Evolutionary conservation across 164 flowering plant species (phyloP), one percentile per base, ranked within the genome.

Genomic region (Macadamia integrifolia): DNA sequence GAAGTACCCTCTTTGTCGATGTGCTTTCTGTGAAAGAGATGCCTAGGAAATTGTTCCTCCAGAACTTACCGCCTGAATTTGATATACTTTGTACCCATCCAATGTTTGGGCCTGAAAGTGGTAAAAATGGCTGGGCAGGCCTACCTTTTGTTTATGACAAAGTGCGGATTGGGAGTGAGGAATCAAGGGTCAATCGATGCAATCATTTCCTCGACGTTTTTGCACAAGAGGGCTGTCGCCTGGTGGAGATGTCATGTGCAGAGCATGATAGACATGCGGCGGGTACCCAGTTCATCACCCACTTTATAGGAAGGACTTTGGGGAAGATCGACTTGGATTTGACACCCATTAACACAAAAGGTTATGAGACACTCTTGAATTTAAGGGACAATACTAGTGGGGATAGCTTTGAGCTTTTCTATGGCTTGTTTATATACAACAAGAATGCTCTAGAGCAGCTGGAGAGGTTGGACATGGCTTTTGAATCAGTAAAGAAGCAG

Each of bases 31-130:
- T 92, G 0, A 92, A 92, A 60, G 94, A 87, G 67, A 87, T 90
- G 64, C 86, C 98, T 1, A 78, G 75, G 53, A 76, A 68, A 6
- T 63, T 88, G 55, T 75, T 92, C 58, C 66, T 86, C 1, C 72
- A 82, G 14, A 10, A 66, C 11, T 63, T 92, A 56, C 98, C 96
- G 0, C 28, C 15, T 0, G 81, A 86, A 64, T 88, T 87, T 50
- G 98, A 88, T 71, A 78, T 92, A 7, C 60, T 92, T 6, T 90
- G 98, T 60, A 80, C 91, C 0, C 98, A 92, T 67, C 98, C 94
- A 0, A 88, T 92, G 98, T 92, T 92, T 69, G 98, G 96, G 1
- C 98, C 98, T 1, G 85, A 88, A 57, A 88, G 93, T 65, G 93
- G 82, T 0, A 84, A 75, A 30, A 17, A 78, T 11, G 79, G 88